phyloP scores from a whole-genome alignment of 2,329 filamentous ascomycete species.

The Exophiala sp. region DNA sequence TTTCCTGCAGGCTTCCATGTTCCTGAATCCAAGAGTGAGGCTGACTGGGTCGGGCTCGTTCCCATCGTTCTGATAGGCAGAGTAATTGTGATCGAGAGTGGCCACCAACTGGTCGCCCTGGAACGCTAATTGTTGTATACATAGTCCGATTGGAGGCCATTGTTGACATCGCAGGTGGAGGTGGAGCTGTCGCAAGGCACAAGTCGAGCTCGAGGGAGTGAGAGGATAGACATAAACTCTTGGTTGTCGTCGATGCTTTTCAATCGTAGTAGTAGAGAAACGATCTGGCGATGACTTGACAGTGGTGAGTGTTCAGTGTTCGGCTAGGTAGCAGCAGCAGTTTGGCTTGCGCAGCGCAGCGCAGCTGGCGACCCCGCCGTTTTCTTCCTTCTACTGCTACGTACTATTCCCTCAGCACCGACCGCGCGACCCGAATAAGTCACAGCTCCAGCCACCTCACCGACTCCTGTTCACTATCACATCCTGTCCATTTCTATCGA shows the following conservation, averaged over 20 bases:
- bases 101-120: conserved; percentile 4
- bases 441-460: conserved; percentile 1
- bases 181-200: conserved; percentile 1
- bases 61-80: not conserved
- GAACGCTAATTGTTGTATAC: conserved; percentile 3
- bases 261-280: not conserved
- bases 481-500: not conserved
- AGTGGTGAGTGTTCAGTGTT: not conserved
- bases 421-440: not conserved
- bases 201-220: not conserved
- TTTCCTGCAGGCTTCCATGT: not conserved
- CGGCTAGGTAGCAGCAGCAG: not conserved
- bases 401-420: not conserved
- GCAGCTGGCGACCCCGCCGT: not conserved
- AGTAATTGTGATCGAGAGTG: not conserved
- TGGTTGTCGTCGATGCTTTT: not conserved
- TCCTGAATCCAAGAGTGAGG: not conserved
- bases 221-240: not conserved
- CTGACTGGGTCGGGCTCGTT: not conserved
- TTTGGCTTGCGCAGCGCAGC: not conserved
- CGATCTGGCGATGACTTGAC: not conserved
- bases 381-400: not conserved
- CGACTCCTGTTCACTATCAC: not conserved
- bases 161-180: not conserved
- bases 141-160: conserved; percentile 2